Percentiles rank a stretch among this genome's conserved stretches.
Conservation (phyloP, 106 monocot genomes). For the Phalaenopsis equestris region DNA sequence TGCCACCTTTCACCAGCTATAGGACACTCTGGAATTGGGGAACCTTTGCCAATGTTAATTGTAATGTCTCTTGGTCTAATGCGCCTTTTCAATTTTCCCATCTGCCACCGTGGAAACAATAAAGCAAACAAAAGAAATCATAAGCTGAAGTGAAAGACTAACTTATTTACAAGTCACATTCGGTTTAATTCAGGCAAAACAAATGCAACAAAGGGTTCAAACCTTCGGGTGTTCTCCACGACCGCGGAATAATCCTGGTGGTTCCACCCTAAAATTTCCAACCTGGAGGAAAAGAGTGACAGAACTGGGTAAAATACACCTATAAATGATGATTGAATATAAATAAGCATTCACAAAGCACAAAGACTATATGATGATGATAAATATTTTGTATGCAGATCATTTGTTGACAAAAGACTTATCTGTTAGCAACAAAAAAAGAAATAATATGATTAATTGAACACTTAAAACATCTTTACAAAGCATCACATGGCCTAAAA, state of each 20-base stretch:
- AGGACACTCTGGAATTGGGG: constrained; percentile 85
- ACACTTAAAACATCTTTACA: background rate
- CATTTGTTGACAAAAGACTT: background rate
- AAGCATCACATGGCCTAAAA: background rate
- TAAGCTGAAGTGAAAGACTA: background rate
- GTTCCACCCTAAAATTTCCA: constrained; percentile 99
- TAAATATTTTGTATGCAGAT: background rate
- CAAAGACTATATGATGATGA: background rate
- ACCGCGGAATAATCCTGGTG: constrained; percentile 91
- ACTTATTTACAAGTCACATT: background rate
- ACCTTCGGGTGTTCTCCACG: constrained; percentile 99
- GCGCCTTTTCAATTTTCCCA: constrained; percentile 88
- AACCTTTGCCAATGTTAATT: constrained; percentile 85
- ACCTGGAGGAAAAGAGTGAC: constrained; percentile 38
- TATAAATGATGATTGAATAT: background rate
- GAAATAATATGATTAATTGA: background rate
- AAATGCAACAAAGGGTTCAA: background rate
- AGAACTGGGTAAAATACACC: background rate
- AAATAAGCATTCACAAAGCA: background rate
- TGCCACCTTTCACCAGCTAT: constrained; percentile 77
- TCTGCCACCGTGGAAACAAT: constrained; percentile 24
- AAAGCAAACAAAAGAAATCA: background rate
- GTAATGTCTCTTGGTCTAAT: constrained; percentile 87
- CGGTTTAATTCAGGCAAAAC: background rate
- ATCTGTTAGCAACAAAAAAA: background rate